Evolutionary conservation across 2,329 filamentous ascomycete species (phyloP).

Genomic region (Scedosporium apiospermum): DNA sequence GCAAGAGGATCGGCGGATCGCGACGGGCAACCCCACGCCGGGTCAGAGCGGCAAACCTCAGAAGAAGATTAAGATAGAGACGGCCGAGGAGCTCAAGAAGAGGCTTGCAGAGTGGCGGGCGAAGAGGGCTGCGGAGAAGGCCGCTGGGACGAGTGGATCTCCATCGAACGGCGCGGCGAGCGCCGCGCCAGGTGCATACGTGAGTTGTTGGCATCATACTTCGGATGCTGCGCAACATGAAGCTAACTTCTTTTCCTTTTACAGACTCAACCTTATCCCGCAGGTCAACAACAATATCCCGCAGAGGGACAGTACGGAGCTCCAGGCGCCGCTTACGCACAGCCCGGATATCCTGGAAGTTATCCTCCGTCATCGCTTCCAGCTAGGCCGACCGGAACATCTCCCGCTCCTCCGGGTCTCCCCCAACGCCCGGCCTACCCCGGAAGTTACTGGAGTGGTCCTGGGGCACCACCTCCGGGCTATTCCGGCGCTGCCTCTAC

Average conservation of each 20-base stretch:
- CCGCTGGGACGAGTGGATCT: constrained; percentile 46
- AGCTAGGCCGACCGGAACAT: constrained; percentile 30
- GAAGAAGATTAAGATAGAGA: constrained; percentile 66
- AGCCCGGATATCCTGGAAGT: constrained; percentile 2
- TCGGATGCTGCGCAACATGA: not conserved
- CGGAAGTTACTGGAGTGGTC: constrained; percentile 18
- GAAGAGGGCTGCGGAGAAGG: constrained; percentile 51
- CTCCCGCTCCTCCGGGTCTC: constrained; percentile 28
- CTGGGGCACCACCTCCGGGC: constrained; percentile 16
- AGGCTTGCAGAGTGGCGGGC: constrained; percentile 70
- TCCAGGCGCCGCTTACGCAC: constrained; percentile 12
- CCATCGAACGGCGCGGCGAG: constrained; percentile 26
- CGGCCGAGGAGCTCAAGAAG: constrained; percentile 67
- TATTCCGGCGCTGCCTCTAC: constrained; percentile 23
- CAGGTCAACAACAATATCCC: not conserved
- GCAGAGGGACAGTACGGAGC: constrained; percentile 10
- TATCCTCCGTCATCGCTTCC: constrained; percentile 35
- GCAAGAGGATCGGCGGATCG: constrained; percentile 70
- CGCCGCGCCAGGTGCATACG: constrained; percentile 45
- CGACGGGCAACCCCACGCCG: constrained; percentile 74
- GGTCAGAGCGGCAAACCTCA: constrained; percentile 54
- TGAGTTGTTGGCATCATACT: constrained; percentile 30
- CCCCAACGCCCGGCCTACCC: constrained; percentile 33
- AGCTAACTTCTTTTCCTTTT: constrained; percentile 17
- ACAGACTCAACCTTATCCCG: not conserved